Evolutionary conservation across 495 filamentous ascomycete genomes (phyloP).

Genomic region (Coniosporium apollinis): DNA sequence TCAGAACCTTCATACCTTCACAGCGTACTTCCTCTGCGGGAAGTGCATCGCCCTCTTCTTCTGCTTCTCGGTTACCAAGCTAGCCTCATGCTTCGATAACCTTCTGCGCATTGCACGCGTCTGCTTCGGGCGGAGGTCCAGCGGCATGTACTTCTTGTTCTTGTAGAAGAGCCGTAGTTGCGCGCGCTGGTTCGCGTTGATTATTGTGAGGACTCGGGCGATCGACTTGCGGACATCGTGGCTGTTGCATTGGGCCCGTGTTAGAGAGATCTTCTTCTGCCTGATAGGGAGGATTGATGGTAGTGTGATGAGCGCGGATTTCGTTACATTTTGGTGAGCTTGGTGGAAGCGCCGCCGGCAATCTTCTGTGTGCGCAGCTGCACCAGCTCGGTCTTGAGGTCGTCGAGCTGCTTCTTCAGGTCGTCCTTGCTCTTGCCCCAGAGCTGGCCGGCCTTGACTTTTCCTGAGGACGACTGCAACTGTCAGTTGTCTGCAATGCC

Average conservation of each 20-base stretch:
- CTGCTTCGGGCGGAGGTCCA: conserved; percentile 92
- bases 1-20: conserved; percentile 92
- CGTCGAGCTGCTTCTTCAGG: conserved; percentile 57
- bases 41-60: conserved; percentile 92
- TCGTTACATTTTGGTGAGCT: conserved; percentile 90
- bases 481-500: too few relatives aligned
- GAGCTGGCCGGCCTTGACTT: conserved; percentile 87
- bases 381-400: conserved; percentile 79
- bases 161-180: conserved; percentile 99
- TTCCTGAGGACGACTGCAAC: conserved; percentile 61
- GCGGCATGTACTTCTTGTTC: conserved; percentile 95
- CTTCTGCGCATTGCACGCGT: conserved; percentile 89
- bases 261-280: too few relatives aligned
- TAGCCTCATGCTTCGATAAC: conserved; percentile 76
- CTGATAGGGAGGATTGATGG: too few relatives aligned
- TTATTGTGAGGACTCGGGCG: conserved; percentile 92
- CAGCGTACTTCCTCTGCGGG: conserved; percentile 93
- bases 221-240: conserved; percentile 99
- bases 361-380: conserved; percentile 96
- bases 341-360: conserved; percentile 72
- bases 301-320: neutral
- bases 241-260: conserved; percentile 41
- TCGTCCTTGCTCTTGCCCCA: conserved; percentile 99
- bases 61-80: conserved; percentile 67
- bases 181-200: conserved; percentile 95